Evolutionary conservation across 495 filamentous ascomycete species (phyloP), one percentile per base, ranked within the genome.

Genomic region (Xylaria intraflava): DNA sequence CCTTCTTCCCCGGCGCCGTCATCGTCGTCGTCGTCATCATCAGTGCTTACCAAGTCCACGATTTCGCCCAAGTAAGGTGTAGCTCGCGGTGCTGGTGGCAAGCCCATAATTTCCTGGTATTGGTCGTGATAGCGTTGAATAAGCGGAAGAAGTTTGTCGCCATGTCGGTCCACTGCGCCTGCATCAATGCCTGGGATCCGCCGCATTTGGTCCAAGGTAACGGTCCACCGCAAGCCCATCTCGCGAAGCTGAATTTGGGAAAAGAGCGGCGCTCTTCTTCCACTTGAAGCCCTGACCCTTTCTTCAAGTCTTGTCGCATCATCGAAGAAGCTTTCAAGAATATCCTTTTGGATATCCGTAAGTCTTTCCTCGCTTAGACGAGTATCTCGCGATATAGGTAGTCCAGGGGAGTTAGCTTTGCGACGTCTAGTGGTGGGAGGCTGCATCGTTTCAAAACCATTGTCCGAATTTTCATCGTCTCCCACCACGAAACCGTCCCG

Each of bases 211-310:
- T 70, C 71, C 35, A 73, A 35, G 27, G 72, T 75, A 68, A 79
- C 72, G 60, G 79, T 84, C 56, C 92, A 90, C 26, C 72, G 61
- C 36, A 95, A 86, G 5, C 82, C 89, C 85, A 98, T 95, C 61
- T 89, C 84, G 23, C 90, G 84, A 46, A 94, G 72, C 1, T 88
- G 74, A 24, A 76, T 77, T 60, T 96, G 89, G 0, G 84, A 84
- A 65, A 97, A 97, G 22, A 80, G 66, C 2, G 87, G 85, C 45
- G 78, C 75, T 10, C 84, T 81, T 17, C 88, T 71, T 10, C 70
- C 65, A 36, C 83, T 84, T 9, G 75, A 69, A 42, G 84, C 76
- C 49, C 89, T 77, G 23, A 96, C 71, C 49, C 83, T 75, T 56
- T 84, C 79, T 57, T 85, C 81, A 35, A 81, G 60, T 22, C 73